A percentile compares a stretch with the other conserved stretches of the same genome.
Conservation (phyloP, 225 moss, liverwort and hornwort species). For the Asterella californica region DNA sequence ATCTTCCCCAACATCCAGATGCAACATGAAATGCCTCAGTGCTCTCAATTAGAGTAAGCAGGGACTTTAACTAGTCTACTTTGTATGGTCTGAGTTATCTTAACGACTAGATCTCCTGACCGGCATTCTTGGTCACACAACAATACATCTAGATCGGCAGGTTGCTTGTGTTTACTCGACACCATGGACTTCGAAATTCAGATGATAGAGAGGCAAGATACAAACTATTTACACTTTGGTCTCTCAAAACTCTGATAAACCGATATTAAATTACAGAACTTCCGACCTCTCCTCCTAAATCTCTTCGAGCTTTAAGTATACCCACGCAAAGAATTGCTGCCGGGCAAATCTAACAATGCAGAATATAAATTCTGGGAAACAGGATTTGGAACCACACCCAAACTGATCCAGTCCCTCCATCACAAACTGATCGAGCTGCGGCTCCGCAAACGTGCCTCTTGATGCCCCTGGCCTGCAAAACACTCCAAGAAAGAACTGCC, state of each 20-base stretch:
- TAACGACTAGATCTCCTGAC: neutral
- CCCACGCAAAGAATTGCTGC: constrained; percentile 33
- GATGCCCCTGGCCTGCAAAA: constrained; percentile 30
- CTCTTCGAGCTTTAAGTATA: neutral
- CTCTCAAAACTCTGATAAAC: neutral
- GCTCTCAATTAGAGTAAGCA: neutral
- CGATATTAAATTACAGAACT: neutral
- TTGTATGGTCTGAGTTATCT: neutral
- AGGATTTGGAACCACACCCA: constrained; percentile 40
- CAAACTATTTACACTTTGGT: neutral
- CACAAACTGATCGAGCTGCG: constrained; percentile 37
- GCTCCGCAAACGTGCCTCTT: constrained; percentile 30
- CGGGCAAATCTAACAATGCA: constrained; percentile 27
- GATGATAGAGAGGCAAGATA: neutral
- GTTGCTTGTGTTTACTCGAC: neutral
- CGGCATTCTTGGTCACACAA: neutral
- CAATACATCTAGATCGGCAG: neutral
- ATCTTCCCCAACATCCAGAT: neutral
- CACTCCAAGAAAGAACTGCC: neutral
- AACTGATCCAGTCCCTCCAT: constrained; percentile 40
- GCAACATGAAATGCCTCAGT: neutral
- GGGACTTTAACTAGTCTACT: neutral
- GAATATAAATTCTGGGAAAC: constrained; percentile 36
- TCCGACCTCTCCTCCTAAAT: neutral
- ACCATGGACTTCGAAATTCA: neutral